Percentiles rank a stretch among this genome's conserved stretches.
phyloP scores from a whole-genome alignment of 352 stramenopile species.

The Phytophthora fragariae region DNA sequence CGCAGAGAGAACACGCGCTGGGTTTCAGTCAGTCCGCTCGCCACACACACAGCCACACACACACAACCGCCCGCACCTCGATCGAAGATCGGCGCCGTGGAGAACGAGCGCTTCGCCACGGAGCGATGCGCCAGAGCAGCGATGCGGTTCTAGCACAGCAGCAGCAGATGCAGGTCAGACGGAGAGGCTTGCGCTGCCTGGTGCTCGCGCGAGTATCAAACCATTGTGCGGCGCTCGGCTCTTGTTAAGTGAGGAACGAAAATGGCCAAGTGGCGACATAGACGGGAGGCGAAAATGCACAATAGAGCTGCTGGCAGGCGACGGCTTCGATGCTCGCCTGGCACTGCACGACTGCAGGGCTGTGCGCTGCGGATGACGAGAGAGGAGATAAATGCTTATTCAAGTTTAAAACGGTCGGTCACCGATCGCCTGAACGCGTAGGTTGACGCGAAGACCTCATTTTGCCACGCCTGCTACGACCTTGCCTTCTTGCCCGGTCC shows the following conservation, averaged over 20 bases:
- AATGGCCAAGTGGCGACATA: constrained; percentile 7
- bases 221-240: constrained; percentile 29
- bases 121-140: constrained; percentile 24
- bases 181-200: not conserved
- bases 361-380: not conserved
- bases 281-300: constrained; percentile 4
- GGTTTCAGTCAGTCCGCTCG: not conserved
- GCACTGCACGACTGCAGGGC: not conserved
- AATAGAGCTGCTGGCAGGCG: not conserved
- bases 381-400: constrained; percentile 36
- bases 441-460: not conserved
- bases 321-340: not conserved
- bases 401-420: constrained; percentile 27
- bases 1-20: not conserved
- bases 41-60: not conserved
- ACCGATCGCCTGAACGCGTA: not conserved
- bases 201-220: not conserved
- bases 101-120: constrained; percentile 47
- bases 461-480: not conserved
- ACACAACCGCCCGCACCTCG: constrained; percentile 39
- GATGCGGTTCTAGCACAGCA: constrained; percentile 39
- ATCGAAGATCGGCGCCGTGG: constrained; percentile 67
- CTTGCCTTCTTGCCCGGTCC: not conserved
- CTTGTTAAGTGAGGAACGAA: constrained; percentile 7
- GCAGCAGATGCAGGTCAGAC: constrained; percentile 1